Conservation (phyloP, 495 filamentous ascomycete species). For the Pseudoneurospora amorphoporcata region DNA sequence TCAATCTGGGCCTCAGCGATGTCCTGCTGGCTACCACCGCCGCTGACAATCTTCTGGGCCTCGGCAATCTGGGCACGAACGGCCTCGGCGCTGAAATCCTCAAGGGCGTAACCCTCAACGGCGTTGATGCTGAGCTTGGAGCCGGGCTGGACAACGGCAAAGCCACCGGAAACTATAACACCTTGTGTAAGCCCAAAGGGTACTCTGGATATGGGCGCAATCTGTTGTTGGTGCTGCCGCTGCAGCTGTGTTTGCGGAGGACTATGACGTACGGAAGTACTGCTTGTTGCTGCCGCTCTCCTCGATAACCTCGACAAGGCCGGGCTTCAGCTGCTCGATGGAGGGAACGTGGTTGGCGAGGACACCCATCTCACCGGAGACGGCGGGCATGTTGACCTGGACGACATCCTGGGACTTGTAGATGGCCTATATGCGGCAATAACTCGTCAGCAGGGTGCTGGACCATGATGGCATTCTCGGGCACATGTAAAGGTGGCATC, state of each 20-base stretch:
- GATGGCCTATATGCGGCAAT: slow-evolving; percentile 42
- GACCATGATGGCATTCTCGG: not conserved
- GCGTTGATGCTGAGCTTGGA: slow-evolving; percentile 95
- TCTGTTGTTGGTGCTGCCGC: not conserved
- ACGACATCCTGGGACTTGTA: slow-evolving; percentile 59
- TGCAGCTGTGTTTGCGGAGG: not conserved
- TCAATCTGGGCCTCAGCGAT: slow-evolving; percentile 98
- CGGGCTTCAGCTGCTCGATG: slow-evolving; percentile 97
- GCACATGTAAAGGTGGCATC: not conserved
- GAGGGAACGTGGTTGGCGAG: slow-evolving; percentile 98
- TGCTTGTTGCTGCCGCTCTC: slow-evolving; percentile 86
- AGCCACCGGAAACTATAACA: slow-evolving; percentile 79
- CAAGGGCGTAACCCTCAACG: slow-evolving; percentile 84
- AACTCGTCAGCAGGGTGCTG: slow-evolving; percentile 24
- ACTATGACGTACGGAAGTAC: slow-evolving; percentile 77
- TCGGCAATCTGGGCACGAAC: slow-evolving; percentile 75
- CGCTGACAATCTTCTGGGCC: slow-evolving; percentile 87
- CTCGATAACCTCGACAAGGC: slow-evolving; percentile 90
- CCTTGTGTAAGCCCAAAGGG: slow-evolving; percentile 10
- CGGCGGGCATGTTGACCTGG: slow-evolving; percentile 97
- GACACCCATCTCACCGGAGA: slow-evolving; percentile 98
- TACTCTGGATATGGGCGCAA: not conserved
- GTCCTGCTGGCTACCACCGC: slow-evolving; percentile 90
- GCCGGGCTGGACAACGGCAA: slow-evolving; percentile 92
- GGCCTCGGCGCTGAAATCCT: slow-evolving; percentile 88